Conservation (phyloP, 2,329 filamentous ascomycete genomes). For the Calycina marina region DNA sequence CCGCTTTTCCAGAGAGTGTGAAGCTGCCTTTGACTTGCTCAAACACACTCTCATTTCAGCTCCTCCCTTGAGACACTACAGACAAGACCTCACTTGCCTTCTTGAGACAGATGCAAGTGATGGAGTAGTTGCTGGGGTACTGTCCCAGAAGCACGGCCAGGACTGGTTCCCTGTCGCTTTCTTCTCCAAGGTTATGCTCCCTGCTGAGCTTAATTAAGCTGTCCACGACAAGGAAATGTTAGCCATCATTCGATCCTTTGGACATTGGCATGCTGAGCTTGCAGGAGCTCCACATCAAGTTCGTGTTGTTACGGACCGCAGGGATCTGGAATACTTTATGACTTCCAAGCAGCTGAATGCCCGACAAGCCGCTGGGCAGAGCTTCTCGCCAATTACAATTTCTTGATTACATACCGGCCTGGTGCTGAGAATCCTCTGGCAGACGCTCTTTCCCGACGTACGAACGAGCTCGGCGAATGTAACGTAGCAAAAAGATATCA, state of each 20-base stretch:
- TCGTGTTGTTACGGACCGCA: background rate
- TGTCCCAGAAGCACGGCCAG: background rate
- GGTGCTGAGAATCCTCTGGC: too few species aligned
- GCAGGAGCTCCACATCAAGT: background rate
- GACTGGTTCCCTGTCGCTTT: background rate
- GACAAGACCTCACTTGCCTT: background rate
- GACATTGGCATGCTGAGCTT: background rate
- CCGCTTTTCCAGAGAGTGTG: background rate
- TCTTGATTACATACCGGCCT: background rate
- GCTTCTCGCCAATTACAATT: background rate
- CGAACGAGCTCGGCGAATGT: too few species aligned
- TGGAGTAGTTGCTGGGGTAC: background rate
- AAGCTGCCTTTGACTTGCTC: background rate
- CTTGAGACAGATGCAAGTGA: background rate
- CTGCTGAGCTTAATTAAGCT: background rate
- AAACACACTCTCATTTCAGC: background rate
- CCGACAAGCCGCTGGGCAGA: constrained; percentile 1
- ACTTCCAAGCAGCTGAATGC: constrained; percentile 2
- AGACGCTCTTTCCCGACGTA: too few species aligned
- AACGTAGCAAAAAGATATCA: too few species aligned
- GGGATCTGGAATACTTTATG: constrained; percentile 1
- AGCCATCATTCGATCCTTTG: constrained; percentile 1
- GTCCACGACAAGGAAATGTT: background rate
- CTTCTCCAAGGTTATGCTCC: background rate
- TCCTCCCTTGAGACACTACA: background rate